Percentiles rank a stretch among this genome's conserved stretches.
phyloP scores from a whole-genome alignment of 495 filamentous ascomycete genomes.

The Annulohypoxylon bovei region DNA sequence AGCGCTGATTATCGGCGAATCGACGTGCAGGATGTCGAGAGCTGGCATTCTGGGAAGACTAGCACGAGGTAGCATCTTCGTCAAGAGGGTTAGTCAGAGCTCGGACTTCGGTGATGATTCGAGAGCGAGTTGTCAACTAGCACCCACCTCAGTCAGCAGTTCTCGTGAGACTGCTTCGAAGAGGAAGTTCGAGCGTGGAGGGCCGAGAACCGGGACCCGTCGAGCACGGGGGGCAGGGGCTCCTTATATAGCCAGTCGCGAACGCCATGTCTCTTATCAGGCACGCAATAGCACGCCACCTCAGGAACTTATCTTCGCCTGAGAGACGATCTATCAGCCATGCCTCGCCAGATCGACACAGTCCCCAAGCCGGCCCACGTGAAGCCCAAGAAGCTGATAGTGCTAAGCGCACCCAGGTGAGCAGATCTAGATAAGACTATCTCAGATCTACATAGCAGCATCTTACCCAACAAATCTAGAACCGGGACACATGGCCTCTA shows the following conservation, averaged over 20 bases:
- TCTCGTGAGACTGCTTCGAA: neutral
- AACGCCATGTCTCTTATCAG: conserved; percentile 8
- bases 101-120: conserved; percentile 26
- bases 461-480: conserved; percentile 34
- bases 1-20: neutral
- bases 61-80: neutral
- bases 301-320: conserved; percentile 12
- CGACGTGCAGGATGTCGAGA: neutral
- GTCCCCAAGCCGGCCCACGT: conserved; percentile 37
- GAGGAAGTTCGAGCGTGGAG: neutral
- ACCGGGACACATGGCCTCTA: conserved; percentile 46
- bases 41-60: neutral
- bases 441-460: neutral
- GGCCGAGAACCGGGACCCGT: conserved; percentile 28
- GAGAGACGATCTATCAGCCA: conserved; percentile 26
- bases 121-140: conserved; percentile 7
- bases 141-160: neutral
- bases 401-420: conserved; percentile 44
- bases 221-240: neutral
- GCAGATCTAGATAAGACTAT: conserved; percentile 1
- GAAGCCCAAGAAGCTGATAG: conserved; percentile 43
- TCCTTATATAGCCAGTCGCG: conserved; percentile 29
- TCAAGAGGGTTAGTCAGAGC: neutral
- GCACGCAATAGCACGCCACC: conserved; percentile 34
- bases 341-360: conserved; percentile 43